Evolutionary conservation across 2,329 filamentous ascomycete species (phyloP).

Genomic region (Nothopassalora personata): DNA sequence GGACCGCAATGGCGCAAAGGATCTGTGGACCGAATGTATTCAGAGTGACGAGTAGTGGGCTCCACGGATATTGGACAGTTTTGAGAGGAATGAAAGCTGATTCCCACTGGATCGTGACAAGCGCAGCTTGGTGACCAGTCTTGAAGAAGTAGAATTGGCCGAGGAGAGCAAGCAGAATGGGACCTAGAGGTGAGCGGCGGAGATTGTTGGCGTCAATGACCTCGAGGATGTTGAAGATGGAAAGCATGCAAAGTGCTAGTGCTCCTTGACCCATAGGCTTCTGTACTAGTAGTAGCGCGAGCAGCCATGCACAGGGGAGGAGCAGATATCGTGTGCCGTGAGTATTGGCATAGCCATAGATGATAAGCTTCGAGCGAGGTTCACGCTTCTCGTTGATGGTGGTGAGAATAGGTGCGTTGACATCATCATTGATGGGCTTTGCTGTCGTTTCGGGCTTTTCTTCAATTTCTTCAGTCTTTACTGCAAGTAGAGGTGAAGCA

Average conservation of each 20-base stretch:
- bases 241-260: conserved; percentile 76
- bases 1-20: conserved; percentile 71
- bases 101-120: conserved; percentile 93
- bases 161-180: conserved; percentile 77
- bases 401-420: conserved; percentile 35
- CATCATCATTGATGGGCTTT: conserved; percentile 27
- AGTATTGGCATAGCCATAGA: conserved; percentile 86
- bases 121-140: conserved; percentile 87
- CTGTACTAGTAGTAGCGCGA: conserved; percentile 72
- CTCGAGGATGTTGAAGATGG: conserved; percentile 71
- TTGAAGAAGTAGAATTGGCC: conserved; percentile 96
- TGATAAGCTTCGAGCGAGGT: conserved; percentile 47
- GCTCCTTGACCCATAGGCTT: conserved; percentile 93
- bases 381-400: conserved; percentile 30
- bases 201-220: conserved; percentile 58
- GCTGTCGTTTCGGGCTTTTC: conserved; percentile 21
- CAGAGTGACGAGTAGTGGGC: conserved; percentile 69
- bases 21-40: conserved; percentile 92
- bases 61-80: conserved; percentile 82
- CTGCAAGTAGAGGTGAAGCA: conserved; percentile 76
- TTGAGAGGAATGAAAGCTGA: conserved; percentile 84
- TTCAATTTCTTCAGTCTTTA: conserved; percentile 45
- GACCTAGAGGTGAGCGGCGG: conserved; percentile 69
- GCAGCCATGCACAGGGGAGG: conserved; percentile 70
- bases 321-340: conserved; percentile 86